phyloP scores from a whole-genome alignment of 2,329 filamentous ascomycete species.

The Trichothecium sympodiale region DNA sequence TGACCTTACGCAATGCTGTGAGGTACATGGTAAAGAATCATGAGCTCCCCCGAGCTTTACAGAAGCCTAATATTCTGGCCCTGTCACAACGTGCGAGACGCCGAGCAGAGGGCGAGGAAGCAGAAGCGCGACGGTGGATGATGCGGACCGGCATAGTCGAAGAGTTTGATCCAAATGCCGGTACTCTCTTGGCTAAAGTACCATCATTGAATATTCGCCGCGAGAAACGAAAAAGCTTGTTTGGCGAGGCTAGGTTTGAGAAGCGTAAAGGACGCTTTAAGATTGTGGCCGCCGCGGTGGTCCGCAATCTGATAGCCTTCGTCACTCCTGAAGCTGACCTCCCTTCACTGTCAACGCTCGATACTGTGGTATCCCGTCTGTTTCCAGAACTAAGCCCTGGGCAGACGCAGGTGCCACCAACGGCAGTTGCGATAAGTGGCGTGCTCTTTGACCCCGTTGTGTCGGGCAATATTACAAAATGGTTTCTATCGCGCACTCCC shows the following conservation, averaged over 20 bases:
- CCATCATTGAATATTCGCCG: constrained; percentile 18
- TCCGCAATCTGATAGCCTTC: constrained; percentile 37
- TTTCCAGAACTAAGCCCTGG: constrained; percentile 30
- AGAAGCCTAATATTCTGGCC: constrained; percentile 49
- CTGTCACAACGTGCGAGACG: constrained; percentile 43
- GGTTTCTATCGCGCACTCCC: constrained; percentile 35
- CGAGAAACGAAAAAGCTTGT: constrained; percentile 5
- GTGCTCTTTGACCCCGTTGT: constrained; percentile 25
- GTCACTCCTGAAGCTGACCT: constrained; percentile 37
- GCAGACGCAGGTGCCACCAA: constrained; percentile 9
- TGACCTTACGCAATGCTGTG: constrained; percentile 74
- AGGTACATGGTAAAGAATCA: constrained; percentile 51
- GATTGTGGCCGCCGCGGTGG: constrained; percentile 31
- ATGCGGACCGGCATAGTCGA: constrained; percentile 30
- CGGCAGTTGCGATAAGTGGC: constrained; percentile 28
- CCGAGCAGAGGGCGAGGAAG: constrained; percentile 31
- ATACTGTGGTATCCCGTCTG: constrained; percentile 32
- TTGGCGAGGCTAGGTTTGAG: constrained; percentile 11
- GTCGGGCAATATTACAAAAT: constrained; percentile 14
- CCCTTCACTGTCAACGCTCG: constrained; percentile 30
- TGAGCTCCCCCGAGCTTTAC: constrained; percentile 58
- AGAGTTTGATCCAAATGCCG: constrained; percentile 34
- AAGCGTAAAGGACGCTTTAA: constrained; percentile 24
- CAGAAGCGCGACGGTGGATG: constrained; percentile 45
- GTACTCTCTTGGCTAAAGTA: constrained; percentile 34